Conservation (phyloP, 352 stramenopile genomes). For the Thalassiosira oceanica region DNA sequence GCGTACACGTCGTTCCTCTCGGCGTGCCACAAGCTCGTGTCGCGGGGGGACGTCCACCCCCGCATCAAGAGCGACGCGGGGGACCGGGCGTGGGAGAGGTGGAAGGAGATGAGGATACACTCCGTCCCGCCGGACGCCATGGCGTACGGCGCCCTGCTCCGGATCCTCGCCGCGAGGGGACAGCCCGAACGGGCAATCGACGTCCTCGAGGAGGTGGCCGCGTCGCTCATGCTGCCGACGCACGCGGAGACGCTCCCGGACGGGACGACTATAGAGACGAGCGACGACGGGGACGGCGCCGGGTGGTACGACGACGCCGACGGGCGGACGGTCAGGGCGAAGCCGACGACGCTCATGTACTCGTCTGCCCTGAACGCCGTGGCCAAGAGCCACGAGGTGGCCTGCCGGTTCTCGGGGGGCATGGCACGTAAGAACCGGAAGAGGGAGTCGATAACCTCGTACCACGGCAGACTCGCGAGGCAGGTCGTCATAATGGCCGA, state of each 20-base stretch:
- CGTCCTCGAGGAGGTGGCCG: conserved; percentile 76
- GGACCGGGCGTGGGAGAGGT: conserved; percentile 68
- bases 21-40: conserved; percentile 73
- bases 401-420: conserved; percentile 58
- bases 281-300: conserved; percentile 32
- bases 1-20: conserved; percentile 79
- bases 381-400: conserved; percentile 65
- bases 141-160: conserved; percentile 74
- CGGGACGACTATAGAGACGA: conserved; percentile 9
- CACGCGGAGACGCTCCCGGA: conserved; percentile 6
- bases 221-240: conserved; percentile 37
- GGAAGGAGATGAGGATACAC: conserved; percentile 79
- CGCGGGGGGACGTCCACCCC: conserved; percentile 51
- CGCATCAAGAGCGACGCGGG: conserved; percentile 64
- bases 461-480: conserved; percentile 73
- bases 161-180: conserved; percentile 65
- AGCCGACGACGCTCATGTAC: conserved; percentile 78
- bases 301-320: conserved; percentile 47
- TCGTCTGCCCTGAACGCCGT: conserved; percentile 68
- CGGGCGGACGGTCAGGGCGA: conserved; percentile 57
- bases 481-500: conserved; percentile 76
- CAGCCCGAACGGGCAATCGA: conserved; percentile 69
- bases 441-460: conserved; percentile 59
- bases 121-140: conserved; percentile 75
- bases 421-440: conserved; percentile 55